A percentile compares a stretch with the other conserved stretches of the same genome.
Evolutionary conservation across 306 rosid genomes (phyloP).

Genomic region (Herpetospermum pedunculosum): DNA sequence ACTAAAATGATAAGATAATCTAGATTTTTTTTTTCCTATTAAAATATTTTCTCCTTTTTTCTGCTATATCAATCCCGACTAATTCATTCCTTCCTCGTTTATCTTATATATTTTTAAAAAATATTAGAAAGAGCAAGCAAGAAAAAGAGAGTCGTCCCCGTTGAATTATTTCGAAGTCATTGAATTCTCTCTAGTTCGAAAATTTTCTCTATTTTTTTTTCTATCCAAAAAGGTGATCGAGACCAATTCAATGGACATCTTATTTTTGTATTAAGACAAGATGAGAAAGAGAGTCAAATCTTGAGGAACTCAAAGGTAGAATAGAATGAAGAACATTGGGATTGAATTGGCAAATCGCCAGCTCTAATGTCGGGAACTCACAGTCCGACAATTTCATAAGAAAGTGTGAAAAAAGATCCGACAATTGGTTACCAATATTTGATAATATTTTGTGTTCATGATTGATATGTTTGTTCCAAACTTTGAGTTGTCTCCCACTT

Average conservation of each 20-base stretch:
- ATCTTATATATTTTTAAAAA: no score
- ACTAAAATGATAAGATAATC: no score
- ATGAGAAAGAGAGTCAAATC: background rate
- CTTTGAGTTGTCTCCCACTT: constrained; percentile 12
- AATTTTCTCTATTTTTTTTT: background rate
- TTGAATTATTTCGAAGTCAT: background rate
- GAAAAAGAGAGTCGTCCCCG: no score
- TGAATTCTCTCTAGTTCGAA: background rate
- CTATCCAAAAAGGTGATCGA: background rate
- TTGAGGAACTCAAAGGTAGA: background rate
- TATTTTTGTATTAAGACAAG: background rate
- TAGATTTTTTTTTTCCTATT: no score
- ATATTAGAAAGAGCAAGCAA: no score
- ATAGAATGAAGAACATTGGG: background rate
- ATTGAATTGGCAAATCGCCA: background rate
- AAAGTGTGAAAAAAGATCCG: background rate
- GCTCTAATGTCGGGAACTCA: constrained; percentile 1
- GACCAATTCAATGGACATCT: background rate
- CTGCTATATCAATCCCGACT: no score
- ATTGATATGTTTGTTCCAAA: background rate
- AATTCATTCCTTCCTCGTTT: no score
- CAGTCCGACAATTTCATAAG: background rate
- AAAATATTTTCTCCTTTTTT: no score
- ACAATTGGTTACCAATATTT: constrained; percentile 2
- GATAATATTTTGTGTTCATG: background rate